Evolutionary conservation across 495 filamentous ascomycete species (phyloP), one percentile per base, ranked within the genome.

Genomic region (Lasiosphaeria ovina): DNA sequence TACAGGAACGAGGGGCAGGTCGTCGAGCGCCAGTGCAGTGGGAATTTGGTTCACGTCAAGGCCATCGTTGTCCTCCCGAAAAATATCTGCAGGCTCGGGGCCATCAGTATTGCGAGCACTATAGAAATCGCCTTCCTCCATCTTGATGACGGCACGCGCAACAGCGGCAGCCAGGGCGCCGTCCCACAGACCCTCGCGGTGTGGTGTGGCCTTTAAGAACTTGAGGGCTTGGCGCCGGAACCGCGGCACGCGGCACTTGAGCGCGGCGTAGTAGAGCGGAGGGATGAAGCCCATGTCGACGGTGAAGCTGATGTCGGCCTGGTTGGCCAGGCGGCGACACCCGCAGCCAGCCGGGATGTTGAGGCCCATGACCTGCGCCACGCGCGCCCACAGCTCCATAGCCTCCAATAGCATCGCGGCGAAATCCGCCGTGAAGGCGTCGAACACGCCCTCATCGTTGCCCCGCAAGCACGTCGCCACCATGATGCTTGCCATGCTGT

Each of bases 181-280:
- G 49, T 71, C 63, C 81, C 83, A 87, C 1, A 82, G 69, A 0
- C 80, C 83, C 65, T 87, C 85, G 33, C 78, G 72, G 63, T 86
- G 83, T 4, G 70, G 62, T 7, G 68, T 60, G 0, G 57, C 48
- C 16, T 61, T 51, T 14, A 87, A 60, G 10, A 81, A 61, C 14
- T 55, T 36, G 12, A 85, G 63, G 0, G 82, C 82, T 7, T 77
- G 68, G 3, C 68, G 63, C 44, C 83, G 66, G 35, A 85, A 68
- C 3, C 63, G 64, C n/a, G 65, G 73, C 16, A 77, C 71, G n/a
- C 82, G 82, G 55, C 84, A 87, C 61, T 84, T 84, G 16, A 82
- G 58, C 1, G 79, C 81, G 0, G 76, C 74, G 64, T 74, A 82
- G 58, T 81, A 85, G 7, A 85, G 62, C 0, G 81, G 79, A 6